phyloP scores from a whole-genome alignment of 78 protist species.

The Protostelium mycophagum region DNA sequence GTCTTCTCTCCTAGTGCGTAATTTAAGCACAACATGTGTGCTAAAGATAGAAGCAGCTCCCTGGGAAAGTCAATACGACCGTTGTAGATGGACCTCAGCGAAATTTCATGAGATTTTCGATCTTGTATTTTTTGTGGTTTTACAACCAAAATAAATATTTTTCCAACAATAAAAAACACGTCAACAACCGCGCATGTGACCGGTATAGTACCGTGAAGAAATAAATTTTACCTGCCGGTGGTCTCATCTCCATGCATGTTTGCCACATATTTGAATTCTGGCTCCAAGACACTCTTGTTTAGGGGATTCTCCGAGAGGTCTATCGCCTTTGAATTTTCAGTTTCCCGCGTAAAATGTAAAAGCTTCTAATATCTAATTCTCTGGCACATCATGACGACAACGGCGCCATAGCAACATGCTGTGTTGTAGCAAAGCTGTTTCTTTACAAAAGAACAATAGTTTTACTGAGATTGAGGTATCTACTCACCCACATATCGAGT shows the following conservation, averaged over 20 bases:
- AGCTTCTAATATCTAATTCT: no score
- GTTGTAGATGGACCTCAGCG: not conserved
- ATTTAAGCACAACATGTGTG: conserved; percentile 3
- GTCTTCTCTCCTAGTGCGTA: conserved; percentile 4
- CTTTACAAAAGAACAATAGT: no score
- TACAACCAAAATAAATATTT: no score
- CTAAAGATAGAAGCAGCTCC: conserved; percentile 12
- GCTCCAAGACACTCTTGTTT: conserved; percentile 1
- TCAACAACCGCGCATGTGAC: no score
- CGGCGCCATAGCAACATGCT: not conserved
- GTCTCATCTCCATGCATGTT: conserved; percentile 88
- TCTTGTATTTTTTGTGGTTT: no score
- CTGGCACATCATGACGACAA: no score
- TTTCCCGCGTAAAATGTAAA: no score
- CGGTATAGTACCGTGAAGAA: conserved; percentile 5
- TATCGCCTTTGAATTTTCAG: not conserved
- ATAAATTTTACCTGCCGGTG: conserved; percentile 59
- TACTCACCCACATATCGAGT: conserved; percentile 24
- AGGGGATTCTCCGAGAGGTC: not conserved
- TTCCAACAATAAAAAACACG: no score
- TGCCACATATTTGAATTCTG: conserved; percentile 34
- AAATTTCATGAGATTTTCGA: no score
- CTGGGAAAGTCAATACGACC: not conserved
- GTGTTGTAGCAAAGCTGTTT: no score
- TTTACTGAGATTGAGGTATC: no score